A percentile compares a stretch with the other conserved stretches of the same genome.
phyloP scores from a whole-genome alignment of 192 early-diverging fungal species.

The Coemansia sp. region DNA sequence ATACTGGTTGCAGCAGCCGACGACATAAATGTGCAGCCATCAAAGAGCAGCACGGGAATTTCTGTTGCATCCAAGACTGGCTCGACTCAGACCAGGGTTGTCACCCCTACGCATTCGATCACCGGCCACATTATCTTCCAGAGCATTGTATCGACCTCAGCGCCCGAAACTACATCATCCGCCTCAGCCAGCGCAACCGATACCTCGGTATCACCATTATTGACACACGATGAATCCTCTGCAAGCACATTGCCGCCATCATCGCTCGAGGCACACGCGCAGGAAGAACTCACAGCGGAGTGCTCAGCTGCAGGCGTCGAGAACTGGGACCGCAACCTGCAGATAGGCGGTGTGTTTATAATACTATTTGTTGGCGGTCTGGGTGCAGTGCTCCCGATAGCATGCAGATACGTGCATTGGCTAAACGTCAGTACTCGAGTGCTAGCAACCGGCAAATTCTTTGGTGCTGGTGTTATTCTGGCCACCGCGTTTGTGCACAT shows the following conservation, averaged over 20 bases:
- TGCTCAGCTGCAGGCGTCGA: conserved; percentile 36
- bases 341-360: conserved; percentile 57
- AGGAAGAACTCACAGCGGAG: conserved; percentile 9
- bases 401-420: conserved; percentile 34
- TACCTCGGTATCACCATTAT: background rate
- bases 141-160: conserved; percentile 11
- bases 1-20: no score
- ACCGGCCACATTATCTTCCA: conserved; percentile 37
- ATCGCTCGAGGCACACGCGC: background rate
- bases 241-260: background rate
- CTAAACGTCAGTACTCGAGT: conserved; percentile 26
- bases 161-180: background rate
- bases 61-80: background rate
- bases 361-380: conserved; percentile 54
- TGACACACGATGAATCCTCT: background rate
- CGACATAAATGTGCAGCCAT: background rate
- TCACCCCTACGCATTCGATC: conserved; percentile 12
- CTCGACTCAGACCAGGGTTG: background rate
- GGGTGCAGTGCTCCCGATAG: conserved; percentile 57
- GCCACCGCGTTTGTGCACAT: conserved; percentile 79
- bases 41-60: background rate
- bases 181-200: background rate
- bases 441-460: conserved; percentile 53
- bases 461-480: conserved; percentile 69
- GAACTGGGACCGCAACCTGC: conserved; percentile 48